Evolutionary conservation across 2,329 filamentous ascomycete genomes (phyloP).

Genomic region (Onygenales sp.): DNA sequence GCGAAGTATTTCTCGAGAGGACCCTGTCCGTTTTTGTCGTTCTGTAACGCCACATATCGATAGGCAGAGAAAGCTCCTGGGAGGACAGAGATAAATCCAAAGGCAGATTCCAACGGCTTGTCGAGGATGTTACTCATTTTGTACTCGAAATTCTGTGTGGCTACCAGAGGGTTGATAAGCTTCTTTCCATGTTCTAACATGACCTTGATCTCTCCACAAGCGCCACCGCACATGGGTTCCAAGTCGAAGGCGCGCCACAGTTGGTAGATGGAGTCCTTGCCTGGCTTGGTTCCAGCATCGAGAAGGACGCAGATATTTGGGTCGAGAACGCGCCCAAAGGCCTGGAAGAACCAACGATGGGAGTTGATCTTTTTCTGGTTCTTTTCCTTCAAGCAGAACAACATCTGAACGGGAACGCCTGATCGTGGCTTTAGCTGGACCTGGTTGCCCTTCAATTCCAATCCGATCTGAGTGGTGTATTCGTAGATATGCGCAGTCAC

Average conservation of each 20-base stretch:
- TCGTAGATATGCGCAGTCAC: conserved; percentile 98
- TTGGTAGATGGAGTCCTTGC: conserved; percentile 90
- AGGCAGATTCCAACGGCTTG: conserved; percentile 92
- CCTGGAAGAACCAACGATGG: conserved; percentile 97
- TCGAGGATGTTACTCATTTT: conserved; percentile 99
- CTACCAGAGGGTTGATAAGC: conserved; percentile 84
- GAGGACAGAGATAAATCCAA: conserved; percentile 94
- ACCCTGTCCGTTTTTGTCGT: conserved; percentile 89
- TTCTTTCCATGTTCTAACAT: conserved; percentile 85
- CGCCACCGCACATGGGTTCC: conserved; percentile 93
- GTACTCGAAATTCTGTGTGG: conserved; percentile 98
- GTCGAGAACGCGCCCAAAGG: conserved; percentile 82
- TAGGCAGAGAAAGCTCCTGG: conserved; percentile 98
- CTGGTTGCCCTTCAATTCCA: conserved; percentile 82
- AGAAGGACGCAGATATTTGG: conserved; percentile 95
- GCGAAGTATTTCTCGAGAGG: conserved; percentile 95
- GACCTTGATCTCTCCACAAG: conserved; percentile 97
- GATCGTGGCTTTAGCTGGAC: conserved; percentile 74
- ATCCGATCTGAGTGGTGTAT: conserved; percentile 49
- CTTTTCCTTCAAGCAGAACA: conserved; percentile 98
- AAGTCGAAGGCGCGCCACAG: conserved; percentile 98
- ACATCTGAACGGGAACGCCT: conserved; percentile 83
- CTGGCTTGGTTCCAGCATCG: conserved; percentile 91
- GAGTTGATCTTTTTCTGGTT: conserved; percentile 99
- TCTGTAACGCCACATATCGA: conserved; percentile 85